These are phyloP conservation scores for Effrenium voratum DNA, from an alignment of 73 alveolate genomes.

Conservation along the genomic window DNA sequence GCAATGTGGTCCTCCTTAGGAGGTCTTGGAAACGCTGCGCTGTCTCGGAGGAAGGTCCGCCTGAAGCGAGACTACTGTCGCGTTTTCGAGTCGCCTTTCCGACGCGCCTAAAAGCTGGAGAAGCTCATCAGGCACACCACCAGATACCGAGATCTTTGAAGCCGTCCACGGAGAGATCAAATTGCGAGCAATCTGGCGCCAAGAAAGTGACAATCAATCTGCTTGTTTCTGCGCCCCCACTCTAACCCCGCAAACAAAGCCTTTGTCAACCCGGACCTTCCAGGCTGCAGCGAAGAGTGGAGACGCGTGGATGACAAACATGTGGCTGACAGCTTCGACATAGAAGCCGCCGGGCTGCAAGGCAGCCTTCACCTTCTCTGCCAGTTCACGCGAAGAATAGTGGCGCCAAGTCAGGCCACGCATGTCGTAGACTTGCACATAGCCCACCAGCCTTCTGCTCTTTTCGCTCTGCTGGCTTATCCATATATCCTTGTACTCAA, in stretches of 20 bases:
- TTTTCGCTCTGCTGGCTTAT: constrained; percentile 49
- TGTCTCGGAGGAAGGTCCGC: constrained; percentile 53
- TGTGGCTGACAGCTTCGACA: constrained; percentile 87
- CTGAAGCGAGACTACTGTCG: background rate
- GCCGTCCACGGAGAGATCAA: constrained; percentile 87
- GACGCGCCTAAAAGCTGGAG: constrained; percentile 55
- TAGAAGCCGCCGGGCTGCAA: constrained; percentile 78
- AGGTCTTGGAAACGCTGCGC: constrained; percentile 28
- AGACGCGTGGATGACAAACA: constrained; percentile 83
- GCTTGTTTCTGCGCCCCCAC: background rate
- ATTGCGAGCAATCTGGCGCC: constrained; percentile 47
- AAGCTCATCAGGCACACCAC: constrained; percentile 89
- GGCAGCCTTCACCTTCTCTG: constrained; percentile 78
- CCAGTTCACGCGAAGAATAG: constrained; percentile 68
- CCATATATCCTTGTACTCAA: constrained; percentile 75
- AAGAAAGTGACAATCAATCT: background rate
- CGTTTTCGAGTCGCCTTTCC: background rate
- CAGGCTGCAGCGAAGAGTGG: constrained; percentile 61
- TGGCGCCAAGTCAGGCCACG: constrained; percentile 75
- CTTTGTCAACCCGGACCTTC: background rate
- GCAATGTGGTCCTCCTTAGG: constrained; percentile 36
- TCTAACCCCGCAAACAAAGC: background rate
- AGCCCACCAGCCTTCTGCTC: constrained; percentile 61
- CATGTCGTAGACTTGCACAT: constrained; percentile 82
- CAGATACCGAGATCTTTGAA: constrained; percentile 79